These are phyloP conservation scores for Rhizopogon roseolus DNA, from an alignment of 768 basidiomycete species.

Conservation along the genomic window DNA sequence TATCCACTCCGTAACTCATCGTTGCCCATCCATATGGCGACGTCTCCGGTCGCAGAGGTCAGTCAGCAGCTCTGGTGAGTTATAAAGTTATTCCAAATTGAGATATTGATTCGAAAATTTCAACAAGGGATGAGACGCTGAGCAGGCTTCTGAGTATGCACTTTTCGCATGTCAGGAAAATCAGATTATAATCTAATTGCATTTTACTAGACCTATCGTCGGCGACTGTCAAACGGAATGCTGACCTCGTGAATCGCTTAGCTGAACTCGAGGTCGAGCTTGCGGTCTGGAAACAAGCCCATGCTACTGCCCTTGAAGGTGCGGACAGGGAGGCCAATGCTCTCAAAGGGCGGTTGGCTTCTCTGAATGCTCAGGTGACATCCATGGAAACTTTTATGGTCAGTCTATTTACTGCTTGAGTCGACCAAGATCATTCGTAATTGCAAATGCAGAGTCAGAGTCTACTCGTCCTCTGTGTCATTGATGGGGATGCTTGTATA, in stretches of 20 bases:
- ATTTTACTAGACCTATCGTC: conserved; percentile 50
- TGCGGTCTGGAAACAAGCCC: conserved; percentile 67
- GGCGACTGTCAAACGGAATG: conserved; percentile 58
- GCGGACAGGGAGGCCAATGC: conserved; percentile 59
- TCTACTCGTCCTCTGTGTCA: conserved; percentile 67
- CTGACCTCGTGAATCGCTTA: conserved; percentile 59
- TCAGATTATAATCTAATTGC: conserved; percentile 8
- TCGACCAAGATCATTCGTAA: background rate
- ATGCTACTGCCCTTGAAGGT: conserved; percentile 55
- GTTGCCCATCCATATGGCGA: conserved; percentile 39
- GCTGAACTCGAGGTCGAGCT: conserved; percentile 68
- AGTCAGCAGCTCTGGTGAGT: conserved; percentile 65
- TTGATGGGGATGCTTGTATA: conserved; percentile 69
- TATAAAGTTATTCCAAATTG: conserved; percentile 1
- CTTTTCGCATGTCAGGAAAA: conserved; percentile 1
- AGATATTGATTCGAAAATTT: conserved; percentile 18
- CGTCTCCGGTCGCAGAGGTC: conserved; percentile 56
- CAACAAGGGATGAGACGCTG: conserved; percentile 61
- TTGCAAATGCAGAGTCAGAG: conserved; percentile 45
- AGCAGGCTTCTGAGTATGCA: conserved; percentile 53
- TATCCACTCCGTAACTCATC: conserved; percentile 20
- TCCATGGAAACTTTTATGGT: conserved; percentile 50
- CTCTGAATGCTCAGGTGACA: conserved; percentile 61
- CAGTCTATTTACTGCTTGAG: background rate
- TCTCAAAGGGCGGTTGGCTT: conserved; percentile 63